These are phyloP conservation scores for Arxiozyma slooffiae DNA, from an alignment of 1,139 yeast species.

Conservation along the genomic window DNA sequence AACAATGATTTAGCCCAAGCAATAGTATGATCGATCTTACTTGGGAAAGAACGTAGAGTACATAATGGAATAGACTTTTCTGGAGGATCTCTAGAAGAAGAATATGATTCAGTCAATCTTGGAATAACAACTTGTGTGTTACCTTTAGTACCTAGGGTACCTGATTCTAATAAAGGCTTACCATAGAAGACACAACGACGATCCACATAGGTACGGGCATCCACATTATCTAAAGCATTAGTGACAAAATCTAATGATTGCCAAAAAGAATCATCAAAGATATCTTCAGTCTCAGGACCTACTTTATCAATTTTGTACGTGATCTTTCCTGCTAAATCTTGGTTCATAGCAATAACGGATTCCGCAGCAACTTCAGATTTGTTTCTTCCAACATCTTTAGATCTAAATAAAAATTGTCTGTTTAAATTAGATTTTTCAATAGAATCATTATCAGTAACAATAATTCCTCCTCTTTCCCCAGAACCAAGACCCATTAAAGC, in stretches of 20 bases:
- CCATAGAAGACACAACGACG: constrained; percentile 90
- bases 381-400: constrained; percentile 85
- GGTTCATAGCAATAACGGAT: constrained; percentile 80
- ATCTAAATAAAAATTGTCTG: constrained; percentile 90
- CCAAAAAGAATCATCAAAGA: constrained; percentile 88
- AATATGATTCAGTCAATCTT: constrained; percentile 83
- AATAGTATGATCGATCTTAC: constrained; percentile 95
- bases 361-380: constrained; percentile 85
- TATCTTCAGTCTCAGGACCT: constrained; percentile 82
- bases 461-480: constrained; percentile 78
- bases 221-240: constrained; percentile 93
- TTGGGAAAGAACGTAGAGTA: constrained; percentile 94
- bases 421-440: constrained; percentile 92
- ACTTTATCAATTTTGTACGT: constrained; percentile 76
- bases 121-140: constrained; percentile 96
- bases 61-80: constrained; percentile 95
- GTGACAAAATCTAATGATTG: constrained; percentile 73
- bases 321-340: constrained; percentile 69
- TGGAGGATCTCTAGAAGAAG: constrained; percentile 97
- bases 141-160: constrained; percentile 97
- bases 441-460: constrained; percentile 86
- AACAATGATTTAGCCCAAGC: constrained; percentile 97
- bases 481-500: constrained; percentile 93
- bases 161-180: constrained; percentile 88
- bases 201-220: constrained; percentile 95